Base-by-base conservation (phyloP, 148 eudicot species). In the Vaccinium vitisidaea region DNA sequence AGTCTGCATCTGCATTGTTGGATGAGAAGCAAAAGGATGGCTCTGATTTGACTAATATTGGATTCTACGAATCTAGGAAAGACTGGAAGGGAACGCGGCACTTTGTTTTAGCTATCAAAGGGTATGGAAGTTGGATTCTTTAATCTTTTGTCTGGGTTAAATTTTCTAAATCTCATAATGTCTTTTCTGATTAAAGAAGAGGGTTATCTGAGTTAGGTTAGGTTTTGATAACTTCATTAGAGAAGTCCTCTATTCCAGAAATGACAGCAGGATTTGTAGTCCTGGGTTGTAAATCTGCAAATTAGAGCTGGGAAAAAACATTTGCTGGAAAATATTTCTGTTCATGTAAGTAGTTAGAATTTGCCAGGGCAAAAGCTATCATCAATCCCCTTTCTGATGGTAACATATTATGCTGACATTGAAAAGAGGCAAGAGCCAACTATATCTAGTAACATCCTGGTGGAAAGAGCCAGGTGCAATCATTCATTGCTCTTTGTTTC, bases 51-150 rank as follows among this genome's bases (percentile, higher is more conserved):
- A 49, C 88, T 55, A 87, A 87, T 88, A 95, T 88, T 85, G 99
- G 96, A 56, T 97, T 97, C 80, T 97, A 95, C 61, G 98, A 95
- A 88, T 93, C 99, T 75, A 94, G 87, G 86, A 91, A 98, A 83
- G 99, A 95, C 88, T 95, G 99, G 98, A 77, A 95, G 75, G 99
- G 99, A 86, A 90, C 91, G 79, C 92, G 96, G 27, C 98, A 97
- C 83, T 95, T 87, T 80, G 88, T 95, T 79, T 90, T 97, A 83
- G 98, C 99, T 80, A 83, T 91, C 89, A 95, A 95, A 90, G 93
- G 95, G 99, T 97, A 92, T 84, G 87, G 13, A 53, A 73, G 56
- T 85, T 78, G 59, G 39, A 69, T 30, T 11, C 30, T 69, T 23
- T 69, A 4, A 27, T 69, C 1, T 1, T 69, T 69, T 69, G 13